Percentiles rank a stretch among this genome's conserved stretches.
These are phyloP conservation scores for Solanum rostratum DNA, from an alignment of 257 asterid genomes.

Conservation along the genomic window DNA sequence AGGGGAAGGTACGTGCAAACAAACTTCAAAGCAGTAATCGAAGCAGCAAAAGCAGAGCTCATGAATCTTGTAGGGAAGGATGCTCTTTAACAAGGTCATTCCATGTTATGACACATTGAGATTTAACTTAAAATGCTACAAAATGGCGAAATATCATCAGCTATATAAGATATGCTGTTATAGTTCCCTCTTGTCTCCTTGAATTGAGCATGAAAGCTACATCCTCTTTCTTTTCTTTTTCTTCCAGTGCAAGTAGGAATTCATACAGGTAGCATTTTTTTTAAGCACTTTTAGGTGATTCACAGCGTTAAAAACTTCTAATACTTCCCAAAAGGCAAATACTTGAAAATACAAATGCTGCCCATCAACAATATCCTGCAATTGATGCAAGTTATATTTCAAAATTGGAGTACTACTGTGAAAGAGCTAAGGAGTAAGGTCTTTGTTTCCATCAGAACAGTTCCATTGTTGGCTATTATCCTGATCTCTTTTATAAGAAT, in stretches of 20 bases:
- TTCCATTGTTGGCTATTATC: not conserved
- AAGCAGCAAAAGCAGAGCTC: conserved; percentile 81
- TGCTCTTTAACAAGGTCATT: not conserved
- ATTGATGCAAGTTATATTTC: not conserved
- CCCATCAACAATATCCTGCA: not conserved
- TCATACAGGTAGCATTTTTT: not conserved
- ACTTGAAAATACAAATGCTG: not conserved
- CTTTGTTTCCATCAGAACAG: not conserved
- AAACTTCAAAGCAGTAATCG: conserved; percentile 71
- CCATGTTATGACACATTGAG: not conserved
- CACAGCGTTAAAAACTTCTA: not conserved
- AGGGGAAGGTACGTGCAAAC: conserved; percentile 80
- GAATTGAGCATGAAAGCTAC: not conserved
- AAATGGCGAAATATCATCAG: not conserved
- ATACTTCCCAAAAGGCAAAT: not conserved
- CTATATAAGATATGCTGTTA: not conserved
- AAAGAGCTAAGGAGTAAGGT: not conserved
- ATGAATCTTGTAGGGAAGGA: conserved; percentile 39
- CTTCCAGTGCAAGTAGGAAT: not conserved
- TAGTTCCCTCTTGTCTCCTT: not conserved
- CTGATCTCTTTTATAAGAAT: not conserved
- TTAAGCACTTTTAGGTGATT: not conserved
- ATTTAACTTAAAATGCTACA: not conserved
- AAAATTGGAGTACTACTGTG: not conserved
- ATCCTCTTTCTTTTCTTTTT: not conserved